A percentile compares a stretch with the other conserved stretches of the same genome.
Conservation (phyloP, 306 rosid genomes). For the Prunus persica region DNA sequence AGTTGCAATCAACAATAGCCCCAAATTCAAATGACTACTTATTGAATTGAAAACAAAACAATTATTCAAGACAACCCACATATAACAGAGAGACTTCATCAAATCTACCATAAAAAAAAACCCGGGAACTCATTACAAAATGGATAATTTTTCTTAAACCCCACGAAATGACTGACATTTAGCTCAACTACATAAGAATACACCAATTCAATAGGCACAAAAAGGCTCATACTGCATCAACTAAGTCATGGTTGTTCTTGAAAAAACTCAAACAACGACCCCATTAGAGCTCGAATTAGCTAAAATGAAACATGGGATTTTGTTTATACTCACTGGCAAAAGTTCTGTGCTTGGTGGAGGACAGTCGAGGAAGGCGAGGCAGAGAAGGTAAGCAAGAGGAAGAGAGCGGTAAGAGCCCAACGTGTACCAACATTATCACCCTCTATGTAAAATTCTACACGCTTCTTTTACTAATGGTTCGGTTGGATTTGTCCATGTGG, state of each 20-base stretch:
- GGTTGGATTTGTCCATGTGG: background rate
- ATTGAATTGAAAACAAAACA: background rate
- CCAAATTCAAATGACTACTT: background rate
- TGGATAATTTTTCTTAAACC: background rate
- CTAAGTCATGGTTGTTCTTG: background rate
- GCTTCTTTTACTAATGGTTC: background rate
- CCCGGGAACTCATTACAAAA: background rate
- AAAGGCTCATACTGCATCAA: background rate
- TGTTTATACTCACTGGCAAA: constrained; percentile 42
- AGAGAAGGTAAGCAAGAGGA: constrained; percentile 43
- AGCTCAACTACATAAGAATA: background rate
- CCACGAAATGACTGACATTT: background rate
- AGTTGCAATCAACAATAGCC: background rate
- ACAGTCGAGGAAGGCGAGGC: constrained; percentile 35
- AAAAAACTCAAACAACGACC: background rate
- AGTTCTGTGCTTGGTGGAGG: constrained; percentile 49
- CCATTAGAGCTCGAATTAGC: constrained; percentile 2
- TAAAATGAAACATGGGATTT: constrained; percentile 2
- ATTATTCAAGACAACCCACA: background rate
- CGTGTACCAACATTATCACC: constrained; percentile 44
- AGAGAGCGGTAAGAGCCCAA: constrained; percentile 45
- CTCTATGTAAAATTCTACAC: background rate
- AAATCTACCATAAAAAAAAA: background rate
- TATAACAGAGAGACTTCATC: background rate
- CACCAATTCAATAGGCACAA: no score